Evolutionary conservation across 2,329 filamentous ascomycete genomes (phyloP).

Genomic region (Zymoseptoria pseudotritici): DNA sequence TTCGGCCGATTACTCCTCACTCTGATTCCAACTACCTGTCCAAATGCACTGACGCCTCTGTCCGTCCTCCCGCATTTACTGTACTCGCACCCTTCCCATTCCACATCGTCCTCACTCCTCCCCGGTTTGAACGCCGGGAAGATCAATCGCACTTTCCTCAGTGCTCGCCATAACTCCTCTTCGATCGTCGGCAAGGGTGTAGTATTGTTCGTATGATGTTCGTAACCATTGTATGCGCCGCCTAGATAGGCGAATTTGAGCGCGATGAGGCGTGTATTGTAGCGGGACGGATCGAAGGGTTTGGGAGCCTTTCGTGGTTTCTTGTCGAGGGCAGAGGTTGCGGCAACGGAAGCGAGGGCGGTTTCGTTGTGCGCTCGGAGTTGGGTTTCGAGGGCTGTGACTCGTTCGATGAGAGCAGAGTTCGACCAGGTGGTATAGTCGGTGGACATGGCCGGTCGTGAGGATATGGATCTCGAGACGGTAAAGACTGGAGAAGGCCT

Average conservation of each 20-base stretch:
- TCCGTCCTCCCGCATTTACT: constrained; percentile 94
- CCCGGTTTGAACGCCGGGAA: constrained; percentile 48
- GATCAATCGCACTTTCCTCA: constrained; percentile 75
- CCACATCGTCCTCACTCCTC: constrained; percentile 46
- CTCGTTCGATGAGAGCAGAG: constrained; percentile 59
- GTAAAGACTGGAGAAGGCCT: not conserved
- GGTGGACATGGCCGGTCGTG: not conserved
- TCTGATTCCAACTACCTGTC: constrained; percentile 79
- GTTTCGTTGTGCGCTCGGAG: constrained; percentile 41
- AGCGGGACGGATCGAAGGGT: constrained; percentile 68
- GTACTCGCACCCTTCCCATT: constrained; percentile 81
- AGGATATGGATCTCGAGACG: not conserved
- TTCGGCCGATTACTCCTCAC: constrained; percentile 70
- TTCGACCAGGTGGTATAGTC: constrained; percentile 63
- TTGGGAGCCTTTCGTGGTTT: constrained; percentile 37
- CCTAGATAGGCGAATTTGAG: constrained; percentile 92
- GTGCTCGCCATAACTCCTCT: constrained; percentile 85
- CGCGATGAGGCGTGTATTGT: constrained; percentile 76
- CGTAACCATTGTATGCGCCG: constrained; percentile 84
- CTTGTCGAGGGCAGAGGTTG: constrained; percentile 11
- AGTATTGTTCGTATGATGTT: constrained; percentile 66
- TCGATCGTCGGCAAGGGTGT: constrained; percentile 76
- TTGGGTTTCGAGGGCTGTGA: constrained; percentile 60
- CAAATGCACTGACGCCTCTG: constrained; percentile 89
- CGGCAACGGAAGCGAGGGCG: constrained; percentile 23